Base-by-base conservation (phyloP, 1,284 basidiomycete species). In the Limonomyces culmigenus region DNA sequence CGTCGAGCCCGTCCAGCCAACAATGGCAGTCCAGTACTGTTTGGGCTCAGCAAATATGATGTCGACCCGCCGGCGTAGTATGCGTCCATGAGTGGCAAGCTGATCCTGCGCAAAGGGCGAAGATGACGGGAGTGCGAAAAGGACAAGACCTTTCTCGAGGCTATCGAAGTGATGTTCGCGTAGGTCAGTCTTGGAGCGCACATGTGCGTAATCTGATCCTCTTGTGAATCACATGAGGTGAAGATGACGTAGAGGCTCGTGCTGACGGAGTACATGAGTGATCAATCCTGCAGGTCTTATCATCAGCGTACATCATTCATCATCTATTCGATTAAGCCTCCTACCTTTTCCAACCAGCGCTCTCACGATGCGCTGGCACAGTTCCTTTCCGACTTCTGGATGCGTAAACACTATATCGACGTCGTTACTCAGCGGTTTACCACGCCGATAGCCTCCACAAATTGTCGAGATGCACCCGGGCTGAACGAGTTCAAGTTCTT, bases 391-490 rank as follows among this genome's bases (percentile, higher is more conserved):
- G 5, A 50, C 49, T 25, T 74, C 60, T 0, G 65, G 58, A 48
- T 84, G 78, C 16, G 74, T 78, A 45, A 85, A 74, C 4, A 88
- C 64, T 38, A 88, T 75, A 46, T 88, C 84, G 17, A 84, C 70
- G 47, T 87, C 84, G 43, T 75, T 81, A 47, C 74, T 78, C 38
- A 67, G 53, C 0, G 49, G 47, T 50, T 87, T 87, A 4, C 84
- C 84, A 38, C 85, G 58, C 29, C 85, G 65, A 51, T 84, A 81
- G 3, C 84, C 84, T 46, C 83, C 83, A 18, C 68, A 76, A 27
- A 87, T 67, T 1, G 70, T 74, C 39, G 65, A 70, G 11, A 65
- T 54, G 44, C 70, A 81, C 0, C 78, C 19, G 4, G 20, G 20
- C 34, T 35, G 4, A 21, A 21, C 13, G n/a, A 15, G 19, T 15